Evolutionary conservation across 768 basidiomycete genomes (phyloP), one percentile per base, ranked within the genome.

Genomic region (Lentinula guzmanii): DNA sequence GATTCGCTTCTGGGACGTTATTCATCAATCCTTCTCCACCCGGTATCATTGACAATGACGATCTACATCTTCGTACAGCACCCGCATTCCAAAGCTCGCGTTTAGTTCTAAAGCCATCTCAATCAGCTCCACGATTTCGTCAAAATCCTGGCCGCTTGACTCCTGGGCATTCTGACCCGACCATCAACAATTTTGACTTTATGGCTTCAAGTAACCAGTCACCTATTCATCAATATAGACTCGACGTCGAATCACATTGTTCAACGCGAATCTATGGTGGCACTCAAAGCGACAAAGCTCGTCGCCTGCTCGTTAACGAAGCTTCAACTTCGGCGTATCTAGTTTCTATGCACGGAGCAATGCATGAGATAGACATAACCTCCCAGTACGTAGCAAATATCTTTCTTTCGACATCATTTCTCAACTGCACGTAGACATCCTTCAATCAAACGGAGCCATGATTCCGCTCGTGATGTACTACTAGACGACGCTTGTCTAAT

Each of bases 291-390:
- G 80, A 82, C 63, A 77, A 70, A 62, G 69, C 76, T 42, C 79
- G 79, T 31, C 74, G 77, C 35, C 46, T 81, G 11, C 62, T 82
- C 51, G 62, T 56, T 31, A 57, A 46, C 31, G 53, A 60, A 16
- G 52, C 24, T 42, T 56, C 45, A 13, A 8, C 37, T 13, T 68
- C 64, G 61, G 50, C 66, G 21, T 46, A 76, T 7, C 62, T 68
- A 41, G 67, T 79, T 48, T 78, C 79, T 9, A 77, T 76, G 67
- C 76, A 75, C 35, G 76, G 81, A 2, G 65, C 66, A 16, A 64
- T 81, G 42, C 73, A 76, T 28, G 35, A 31, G 16, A 5, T 33
- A 31, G n/a, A 52, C 33, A 18, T 35, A 4, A 35, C 31, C 13
- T 5, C 5, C 8, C 18, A n/a, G 18, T 46, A 46, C n/a, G 45